Evolutionary conservation across 2,329 filamentous ascomycete genomes (phyloP), one percentile per base, ranked within the genome.

Genomic region (Penicillium sp.): DNA sequence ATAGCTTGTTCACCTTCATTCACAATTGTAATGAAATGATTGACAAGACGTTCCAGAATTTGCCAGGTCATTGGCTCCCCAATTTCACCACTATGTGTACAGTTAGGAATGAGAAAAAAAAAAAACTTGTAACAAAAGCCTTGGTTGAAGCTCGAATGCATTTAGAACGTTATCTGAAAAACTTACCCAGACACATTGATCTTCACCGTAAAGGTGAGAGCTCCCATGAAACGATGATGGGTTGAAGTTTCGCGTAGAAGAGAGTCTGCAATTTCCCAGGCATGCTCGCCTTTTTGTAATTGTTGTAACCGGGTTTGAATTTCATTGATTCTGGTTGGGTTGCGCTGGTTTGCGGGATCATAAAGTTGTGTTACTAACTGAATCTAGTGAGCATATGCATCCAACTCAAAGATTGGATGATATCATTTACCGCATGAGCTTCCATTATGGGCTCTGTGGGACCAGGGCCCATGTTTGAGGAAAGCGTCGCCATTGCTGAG

Each of bases 171-270:
- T 22, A 21, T 22, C 22, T 22, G 35, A 22, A 29, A 31, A 16
- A 63, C 80, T 61, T 77, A 90, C 89, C 87, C 91, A 70, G 95
- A 91, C n/a, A 88, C 89, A 71, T 98, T 97, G 57, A 98, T 85
- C 77, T 98, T 99, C 66, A 98, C 86, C 50, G 91, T 96, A 63
- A 97, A 89, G 0, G 93, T 98, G 57, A 97, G 82, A 29, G 93
- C 93, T 14, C 91, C 95, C 71, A 96, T 96, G 76, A 98, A 98
- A 62, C 90, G 89, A 64, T 95, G 86, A 67, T 93, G 63, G 8
- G 57, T 88, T 59, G 89, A 84, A 63, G 90, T 86, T 22, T 84
- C 78, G 50, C 79, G 79, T 11, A 97, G 79, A 14, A 98, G 80
- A 51, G 86, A 85, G 68, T 93, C 87, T 21, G 91, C 92, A 46